A percentile compares a stretch with the other conserved stretches of the same genome.
Conservation (phyloP, 2,329 filamentous ascomycete genomes). For the Sarocladiaceae sp. region DNA sequence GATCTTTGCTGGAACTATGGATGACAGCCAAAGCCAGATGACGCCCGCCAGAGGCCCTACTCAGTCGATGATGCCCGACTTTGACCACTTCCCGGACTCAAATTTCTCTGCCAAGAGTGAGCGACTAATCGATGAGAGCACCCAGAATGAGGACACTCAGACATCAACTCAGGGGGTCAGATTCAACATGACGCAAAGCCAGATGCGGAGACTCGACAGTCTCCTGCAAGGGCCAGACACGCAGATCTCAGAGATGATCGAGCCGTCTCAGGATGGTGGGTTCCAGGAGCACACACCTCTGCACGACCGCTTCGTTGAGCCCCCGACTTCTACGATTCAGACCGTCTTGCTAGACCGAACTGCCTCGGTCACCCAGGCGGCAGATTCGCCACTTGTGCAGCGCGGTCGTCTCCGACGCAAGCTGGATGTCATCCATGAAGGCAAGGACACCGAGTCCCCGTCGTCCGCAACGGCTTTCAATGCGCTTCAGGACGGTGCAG, state of each 20-base stretch:
- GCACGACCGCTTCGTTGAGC: slow-evolving; percentile 57
- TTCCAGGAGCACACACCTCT: slow-evolving; percentile 69
- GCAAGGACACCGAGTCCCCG: slow-evolving; percentile 26
- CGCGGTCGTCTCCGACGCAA: slow-evolving; percentile 49
- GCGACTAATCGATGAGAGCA: slow-evolving; percentile 44
- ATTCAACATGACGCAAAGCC: slow-evolving; percentile 55
- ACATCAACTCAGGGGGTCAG: slow-evolving; percentile 38
- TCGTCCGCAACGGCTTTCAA: slow-evolving; percentile 51
- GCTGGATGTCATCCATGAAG: slow-evolving; percentile 22
- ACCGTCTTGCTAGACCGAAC: slow-evolving; percentile 49
- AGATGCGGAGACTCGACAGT: slow-evolving; percentile 52
- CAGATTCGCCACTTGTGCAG: slow-evolving; percentile 59
- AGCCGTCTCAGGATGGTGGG: slow-evolving; percentile 75
- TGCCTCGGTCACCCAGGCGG: slow-evolving; percentile 30
- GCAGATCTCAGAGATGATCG: slow-evolving; percentile 63
- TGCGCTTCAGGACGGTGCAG: slow-evolving; percentile 61
- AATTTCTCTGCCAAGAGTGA: slow-evolving; percentile 57
- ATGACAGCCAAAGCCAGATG: slow-evolving; percentile 43
- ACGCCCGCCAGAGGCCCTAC: slow-evolving; percentile 24
- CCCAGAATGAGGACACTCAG: slow-evolving; percentile 35
- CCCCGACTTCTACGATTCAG: slow-evolving; percentile 62
- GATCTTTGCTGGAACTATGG: slow-evolving; percentile 87
- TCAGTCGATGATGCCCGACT: slow-evolving; percentile 49
- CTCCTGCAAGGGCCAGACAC: slow-evolving; percentile 44
- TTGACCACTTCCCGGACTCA: slow-evolving; percentile 50